Evolutionary conservation across 2,329 filamentous ascomycete genomes (phyloP).

Genomic region (Aspergillus fischeri): DNA sequence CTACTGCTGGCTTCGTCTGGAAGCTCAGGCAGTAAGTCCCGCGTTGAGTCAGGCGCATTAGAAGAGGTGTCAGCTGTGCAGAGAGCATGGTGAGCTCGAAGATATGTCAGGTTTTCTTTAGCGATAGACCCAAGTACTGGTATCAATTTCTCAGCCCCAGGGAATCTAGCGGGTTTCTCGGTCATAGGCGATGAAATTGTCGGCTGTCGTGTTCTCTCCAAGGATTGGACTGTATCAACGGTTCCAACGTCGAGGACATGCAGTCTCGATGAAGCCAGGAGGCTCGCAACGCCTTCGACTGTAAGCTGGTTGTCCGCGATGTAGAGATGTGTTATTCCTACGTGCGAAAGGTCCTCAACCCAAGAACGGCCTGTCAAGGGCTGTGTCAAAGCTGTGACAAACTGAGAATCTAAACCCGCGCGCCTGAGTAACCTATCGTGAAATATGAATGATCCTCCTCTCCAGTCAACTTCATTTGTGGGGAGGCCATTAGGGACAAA

Average conservation of each 20-base stretch:
- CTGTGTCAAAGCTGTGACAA: conserved; percentile 47
- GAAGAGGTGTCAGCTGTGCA: conserved; percentile 45
- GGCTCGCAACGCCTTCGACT: conserved; percentile 51
- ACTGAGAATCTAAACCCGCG: conserved; percentile 42
- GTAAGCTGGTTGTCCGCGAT: conserved; percentile 54
- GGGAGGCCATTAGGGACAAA: conserved; percentile 31
- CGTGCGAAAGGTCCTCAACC: conserved; percentile 52
- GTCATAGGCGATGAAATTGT: conserved; percentile 3
- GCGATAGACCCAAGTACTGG: conserved; percentile 47
- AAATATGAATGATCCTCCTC: conserved; percentile 2
- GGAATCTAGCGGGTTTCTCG: conserved; percentile 27
- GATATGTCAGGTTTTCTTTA: conserved; percentile 47
- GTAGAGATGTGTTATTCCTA: conserved; percentile 58
- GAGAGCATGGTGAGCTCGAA: conserved; percentile 54
- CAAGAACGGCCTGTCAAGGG: conserved; percentile 51
- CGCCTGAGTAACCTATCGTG: conserved; percentile 21
- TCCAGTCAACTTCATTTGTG: not conserved
- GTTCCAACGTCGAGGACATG: conserved; percentile 55
- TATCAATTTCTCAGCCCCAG: conserved; percentile 53
- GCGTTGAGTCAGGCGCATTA: conserved; percentile 25
- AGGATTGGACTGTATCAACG: conserved; percentile 34
- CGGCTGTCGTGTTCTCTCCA: conserved; percentile 14
- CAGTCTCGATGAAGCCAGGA: conserved; percentile 50
- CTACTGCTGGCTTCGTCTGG: conserved; percentile 26
- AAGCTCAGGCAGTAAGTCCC: conserved; percentile 31